Evolutionary conservation across 768 basidiomycete species (phyloP).

Genomic region (Pisolithus tinctorius): DNA sequence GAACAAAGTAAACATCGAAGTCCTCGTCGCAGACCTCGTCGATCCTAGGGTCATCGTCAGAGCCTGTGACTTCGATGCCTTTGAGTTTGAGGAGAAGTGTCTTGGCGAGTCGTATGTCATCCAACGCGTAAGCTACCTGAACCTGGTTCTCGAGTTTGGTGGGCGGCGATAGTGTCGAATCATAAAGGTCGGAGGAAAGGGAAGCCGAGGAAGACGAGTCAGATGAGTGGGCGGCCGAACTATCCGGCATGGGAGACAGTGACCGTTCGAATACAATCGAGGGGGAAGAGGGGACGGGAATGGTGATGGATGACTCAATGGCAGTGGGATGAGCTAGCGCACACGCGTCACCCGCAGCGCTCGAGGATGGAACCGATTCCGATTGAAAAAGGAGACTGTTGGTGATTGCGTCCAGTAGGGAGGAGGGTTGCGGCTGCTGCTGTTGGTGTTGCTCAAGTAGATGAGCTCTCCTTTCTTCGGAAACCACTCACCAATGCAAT

Average conservation of each 20-base stretch:
- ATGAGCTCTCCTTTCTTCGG: slow-evolving; percentile 30
- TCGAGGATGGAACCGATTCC: neutral
- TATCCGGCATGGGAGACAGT: slow-evolving; percentile 10
- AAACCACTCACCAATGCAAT: no score
- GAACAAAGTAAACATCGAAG: slow-evolving; percentile 33
- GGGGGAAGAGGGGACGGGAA: slow-evolving; percentile 6
- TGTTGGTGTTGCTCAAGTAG: slow-evolving; percentile 1
- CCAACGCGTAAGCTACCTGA: slow-evolving; percentile 59
- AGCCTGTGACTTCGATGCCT: slow-evolving; percentile 54
- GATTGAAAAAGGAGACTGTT: neutral
- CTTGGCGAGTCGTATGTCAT: slow-evolving; percentile 62
- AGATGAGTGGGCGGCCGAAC: slow-evolving; percentile 1
- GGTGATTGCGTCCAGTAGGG: neutral
- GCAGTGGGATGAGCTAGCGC: neutral
- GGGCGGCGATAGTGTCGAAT: slow-evolving; percentile 37
- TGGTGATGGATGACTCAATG: neutral
- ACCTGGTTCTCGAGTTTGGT: slow-evolving; percentile 54
- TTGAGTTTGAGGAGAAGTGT: slow-evolving; percentile 53
- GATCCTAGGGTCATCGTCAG: slow-evolving; percentile 57
- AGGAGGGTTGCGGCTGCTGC: slow-evolving; percentile 5
- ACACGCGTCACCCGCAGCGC: neutral
- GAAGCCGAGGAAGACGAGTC: slow-evolving; percentile 19
- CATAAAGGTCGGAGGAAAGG: slow-evolving; percentile 34
- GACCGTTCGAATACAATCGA: neutral
- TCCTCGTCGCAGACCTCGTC: slow-evolving; percentile 49